These are phyloP conservation scores for Trichophyton equinum DNA, from an alignment of 2,329 filamentous ascomycete species.

Conservation along the genomic window DNA sequence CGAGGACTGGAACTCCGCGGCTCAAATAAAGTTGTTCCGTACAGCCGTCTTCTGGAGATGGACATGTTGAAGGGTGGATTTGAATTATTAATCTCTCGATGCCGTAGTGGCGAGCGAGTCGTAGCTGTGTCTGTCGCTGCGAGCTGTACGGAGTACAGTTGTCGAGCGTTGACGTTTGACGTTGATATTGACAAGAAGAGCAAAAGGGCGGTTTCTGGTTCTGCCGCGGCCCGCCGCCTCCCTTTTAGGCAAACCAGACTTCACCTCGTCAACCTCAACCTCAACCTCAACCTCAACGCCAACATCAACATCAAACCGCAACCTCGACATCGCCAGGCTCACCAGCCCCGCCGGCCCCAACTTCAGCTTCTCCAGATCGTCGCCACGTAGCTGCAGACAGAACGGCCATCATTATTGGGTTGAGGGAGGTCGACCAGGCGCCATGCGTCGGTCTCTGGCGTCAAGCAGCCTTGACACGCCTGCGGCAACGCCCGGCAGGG, in stretches of 20 bases:
- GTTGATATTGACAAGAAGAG: not conserved
- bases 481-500: not conserved
- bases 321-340: not conserved
- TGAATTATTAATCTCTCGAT: too few relatives aligned
- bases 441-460: not conserved
- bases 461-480: not conserved
- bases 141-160: too few relatives aligned
- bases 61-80: not conserved
- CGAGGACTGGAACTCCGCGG: not conserved
- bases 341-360: not conserved
- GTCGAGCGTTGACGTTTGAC: not conserved
- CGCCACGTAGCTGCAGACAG: not conserved
- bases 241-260: not conserved
- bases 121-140: too few relatives aligned
- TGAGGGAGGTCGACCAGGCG: not conserved
- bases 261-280: not conserved
- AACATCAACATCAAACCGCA: not conserved
- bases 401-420: not conserved
- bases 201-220: not conserved
- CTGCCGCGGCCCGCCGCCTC: not conserved
- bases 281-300: not conserved
- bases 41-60: not conserved
- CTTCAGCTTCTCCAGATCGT: not conserved
- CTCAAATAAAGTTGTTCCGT: not conserved
- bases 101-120: too few relatives aligned